Percentiles rank a stretch among this genome's conserved stretches.
These are phyloP conservation scores for Neofusicoccum ribis DNA, from an alignment of 2,329 filamentous ascomycete genomes.

Conservation along the genomic window DNA sequence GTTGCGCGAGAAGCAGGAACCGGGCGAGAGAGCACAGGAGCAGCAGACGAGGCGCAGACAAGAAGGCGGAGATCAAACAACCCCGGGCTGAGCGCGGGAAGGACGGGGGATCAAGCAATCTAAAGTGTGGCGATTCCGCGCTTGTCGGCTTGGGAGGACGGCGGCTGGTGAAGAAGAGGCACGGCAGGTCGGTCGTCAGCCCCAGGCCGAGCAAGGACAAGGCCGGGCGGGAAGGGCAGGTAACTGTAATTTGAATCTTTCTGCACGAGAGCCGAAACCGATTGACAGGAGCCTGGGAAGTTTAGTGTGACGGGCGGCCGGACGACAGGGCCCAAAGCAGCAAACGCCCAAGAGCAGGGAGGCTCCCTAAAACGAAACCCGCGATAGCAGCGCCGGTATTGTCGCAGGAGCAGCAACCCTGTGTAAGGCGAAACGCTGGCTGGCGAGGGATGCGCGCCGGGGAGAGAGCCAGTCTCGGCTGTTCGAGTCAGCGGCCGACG, in stretches of 20 bases:
- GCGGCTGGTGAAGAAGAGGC: no score
- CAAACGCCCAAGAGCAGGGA: neutral
- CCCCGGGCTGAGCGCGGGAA: neutral
- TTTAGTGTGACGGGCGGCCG: neutral
- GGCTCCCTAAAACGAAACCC: neutral
- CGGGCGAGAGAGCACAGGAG: neutral
- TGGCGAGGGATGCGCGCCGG: no score
- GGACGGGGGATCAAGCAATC: neutral
- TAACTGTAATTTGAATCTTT: neutral
- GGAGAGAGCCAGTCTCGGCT: no score
- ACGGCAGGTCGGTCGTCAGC: no score
- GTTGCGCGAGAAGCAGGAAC: neutral
- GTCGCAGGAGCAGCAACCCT: conserved; percentile 5
- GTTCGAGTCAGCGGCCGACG: neutral
- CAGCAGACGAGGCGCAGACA: neutral
- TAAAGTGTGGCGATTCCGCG: conserved; percentile 1
- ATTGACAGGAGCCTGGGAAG: neutral
- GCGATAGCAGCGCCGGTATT: neutral
- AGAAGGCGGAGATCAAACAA: neutral
- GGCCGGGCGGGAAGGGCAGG: no score
- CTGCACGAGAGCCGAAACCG: neutral
- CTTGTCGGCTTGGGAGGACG: no score
- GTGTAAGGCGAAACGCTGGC: conserved; percentile 6
- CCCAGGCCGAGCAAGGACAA: no score
- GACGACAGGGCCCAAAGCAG: neutral